Evolutionary conservation across 805 yeast species (phyloP), one percentile per base, ranked within the genome.

Genomic region (Saccharomycopsis capsularis): DNA sequence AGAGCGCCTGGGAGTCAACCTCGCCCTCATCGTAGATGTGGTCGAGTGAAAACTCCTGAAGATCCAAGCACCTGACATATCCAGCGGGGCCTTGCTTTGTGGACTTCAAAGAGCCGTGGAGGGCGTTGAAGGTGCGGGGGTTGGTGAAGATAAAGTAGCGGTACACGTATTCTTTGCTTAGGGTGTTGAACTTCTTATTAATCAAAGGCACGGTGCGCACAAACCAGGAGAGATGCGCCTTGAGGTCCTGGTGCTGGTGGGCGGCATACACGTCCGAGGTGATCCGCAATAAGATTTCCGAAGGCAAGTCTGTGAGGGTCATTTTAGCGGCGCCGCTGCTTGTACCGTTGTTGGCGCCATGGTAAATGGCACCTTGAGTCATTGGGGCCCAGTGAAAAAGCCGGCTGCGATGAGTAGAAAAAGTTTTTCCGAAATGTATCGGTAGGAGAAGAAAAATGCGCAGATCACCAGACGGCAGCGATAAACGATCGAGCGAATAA

Each of bases 41-140:
- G n/a, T 47, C 44, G 5, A 34, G n/a, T 11, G 27, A 13, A 39
- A 44, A 49, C 36, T 49, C 39, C 32, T 44, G 52, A 25, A 49
- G 27, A 45, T 49, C 52, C 1, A 48, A 9, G 13, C 34, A 27
- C 9, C 18, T 7, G 29, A 39, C 21, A 23, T 48, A 3, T 9
- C 18, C 24, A 24, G 49, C 4, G 9, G 18, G 15, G n/a, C 16
- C 23, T n/a, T n/a, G n/a, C n/a, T n/a, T n/a, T 16, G 13, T 41
- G 22, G 7, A 9, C 3, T 6, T 16, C n/a, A 41, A 18, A 18
- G 27, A 15, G 13, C 21, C 9, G 19, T 7, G 5, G 13, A 42
- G 18, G 16, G 6, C 9, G 44, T 41, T 5, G 21, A 45, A 34
- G 16, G 36, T 7, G n/a, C 29, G 16, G 9, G 48, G 40, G 30